A percentile compares a stretch with the other conserved stretches of the same genome.
Conservation (phyloP, 805 yeast genomes). For the Henningerozyma blattae region DNA sequence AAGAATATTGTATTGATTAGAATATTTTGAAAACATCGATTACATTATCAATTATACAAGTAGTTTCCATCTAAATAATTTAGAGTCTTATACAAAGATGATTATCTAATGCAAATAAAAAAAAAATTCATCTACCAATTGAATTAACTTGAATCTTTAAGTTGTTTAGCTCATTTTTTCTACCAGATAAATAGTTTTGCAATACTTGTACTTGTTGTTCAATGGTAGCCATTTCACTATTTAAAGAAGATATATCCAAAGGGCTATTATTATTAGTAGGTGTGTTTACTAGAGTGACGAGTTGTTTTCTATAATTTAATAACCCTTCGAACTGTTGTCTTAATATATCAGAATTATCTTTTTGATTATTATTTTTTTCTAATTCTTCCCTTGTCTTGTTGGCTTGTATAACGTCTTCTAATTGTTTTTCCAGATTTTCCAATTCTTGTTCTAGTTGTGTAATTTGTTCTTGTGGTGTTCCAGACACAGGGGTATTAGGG, state of each 20-base stretch:
- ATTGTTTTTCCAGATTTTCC: constrained; percentile 57
- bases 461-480: neutral
- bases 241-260: too few species aligned
- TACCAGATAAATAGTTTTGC: constrained; percentile 52
- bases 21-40: too few species aligned
- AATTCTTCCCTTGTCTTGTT: constrained; percentile 6
- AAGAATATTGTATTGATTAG: too few species aligned
- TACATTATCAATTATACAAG: too few species aligned
- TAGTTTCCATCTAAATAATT: too few species aligned
- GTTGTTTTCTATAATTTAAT: constrained; percentile 61
- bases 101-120: too few species aligned
- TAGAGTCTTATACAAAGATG: too few species aligned
- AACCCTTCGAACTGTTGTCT: constrained; percentile 70
- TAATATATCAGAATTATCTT: too few species aligned
- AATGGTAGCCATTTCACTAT: constrained; percentile 53
- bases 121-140: too few species aligned
- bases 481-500: constrained; percentile 35
- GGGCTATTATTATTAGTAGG: constrained; percentile 31
- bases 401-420: constrained; percentile 31
- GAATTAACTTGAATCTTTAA: neutral
- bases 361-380: too few species aligned
- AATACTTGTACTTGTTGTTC: constrained; percentile 66
- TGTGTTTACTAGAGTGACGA: constrained; percentile 21
- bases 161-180: constrained; percentile 45
- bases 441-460: constrained; percentile 55